phyloP scores from a whole-genome alignment of 2,329 filamentous ascomycete species.

The Colletotrichum sp. region DNA sequence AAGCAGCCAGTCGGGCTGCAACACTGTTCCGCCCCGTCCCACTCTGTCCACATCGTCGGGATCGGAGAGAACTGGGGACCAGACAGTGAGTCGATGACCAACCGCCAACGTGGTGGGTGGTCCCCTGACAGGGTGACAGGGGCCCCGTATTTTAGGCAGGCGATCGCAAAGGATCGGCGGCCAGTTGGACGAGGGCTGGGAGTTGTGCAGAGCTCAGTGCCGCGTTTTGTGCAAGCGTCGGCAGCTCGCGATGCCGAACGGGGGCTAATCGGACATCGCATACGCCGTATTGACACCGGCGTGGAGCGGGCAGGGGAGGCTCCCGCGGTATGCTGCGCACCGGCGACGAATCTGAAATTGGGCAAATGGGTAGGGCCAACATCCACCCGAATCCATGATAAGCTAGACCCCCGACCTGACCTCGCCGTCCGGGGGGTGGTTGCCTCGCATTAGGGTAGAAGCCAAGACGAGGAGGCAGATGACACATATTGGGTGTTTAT shows the following conservation, averaged over 20 bases:
- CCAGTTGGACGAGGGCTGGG: neutral
- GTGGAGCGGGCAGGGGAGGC: neutral
- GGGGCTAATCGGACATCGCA: neutral
- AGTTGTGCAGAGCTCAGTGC: neutral
- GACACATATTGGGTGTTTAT: neutral
- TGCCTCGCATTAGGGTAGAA: neutral
- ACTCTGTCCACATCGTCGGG: conserved; percentile 20
- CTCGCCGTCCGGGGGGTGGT: neutral
- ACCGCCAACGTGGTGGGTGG: conserved; percentile 14
- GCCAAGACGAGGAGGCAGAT: neutral
- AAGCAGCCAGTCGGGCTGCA: conserved; percentile 17
- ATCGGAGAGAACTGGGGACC: conserved; percentile 7
- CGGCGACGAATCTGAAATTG: neutral
- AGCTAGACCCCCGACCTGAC: neutral
- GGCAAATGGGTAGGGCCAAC: neutral
- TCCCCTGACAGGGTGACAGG: neutral
- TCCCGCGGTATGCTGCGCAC: neutral
- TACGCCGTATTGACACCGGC: conserved; percentile 1
- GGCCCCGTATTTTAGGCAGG: conserved; percentile 12
- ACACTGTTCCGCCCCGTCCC: neutral
- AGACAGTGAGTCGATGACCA: neutral
- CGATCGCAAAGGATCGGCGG: conserved; percentile 10
- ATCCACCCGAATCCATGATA: neutral
- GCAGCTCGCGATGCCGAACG: conserved; percentile 9
- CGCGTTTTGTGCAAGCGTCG: conserved; percentile 15